A percentile compares a stretch with the other conserved stretches of the same genome.
Evolutionary conservation across 169 alveolate species (phyloP).

Genomic region (Cytauxzoon felis): DNA sequence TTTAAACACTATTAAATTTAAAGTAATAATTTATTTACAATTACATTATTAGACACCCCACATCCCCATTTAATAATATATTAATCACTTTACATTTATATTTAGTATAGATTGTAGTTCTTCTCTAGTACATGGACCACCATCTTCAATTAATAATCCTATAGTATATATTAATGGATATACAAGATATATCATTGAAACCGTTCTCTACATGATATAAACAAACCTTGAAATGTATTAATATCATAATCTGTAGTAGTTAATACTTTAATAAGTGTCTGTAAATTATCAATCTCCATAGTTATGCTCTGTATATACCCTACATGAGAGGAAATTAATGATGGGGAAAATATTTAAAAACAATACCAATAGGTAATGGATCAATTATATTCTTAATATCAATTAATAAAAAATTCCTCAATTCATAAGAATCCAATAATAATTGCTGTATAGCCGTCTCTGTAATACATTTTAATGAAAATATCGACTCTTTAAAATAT

Average conservation of each 20-base stretch:
- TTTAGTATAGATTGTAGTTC: slow-evolving; percentile 39
- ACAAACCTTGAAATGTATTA: slow-evolving; percentile 34
- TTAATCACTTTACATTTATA: neutral
- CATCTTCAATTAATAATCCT: slow-evolving; percentile 46
- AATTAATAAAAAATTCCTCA: slow-evolving; percentile 47
- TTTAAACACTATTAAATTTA: slow-evolving; percentile 40
- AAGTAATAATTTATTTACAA: neutral
- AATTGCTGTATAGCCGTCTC: slow-evolving; percentile 66
- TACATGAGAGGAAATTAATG: too few relatives aligned
- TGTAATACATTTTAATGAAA: slow-evolving; percentile 54
- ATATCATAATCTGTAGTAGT: slow-evolving; percentile 6
- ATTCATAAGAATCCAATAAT: slow-evolving; percentile 61
- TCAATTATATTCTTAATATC: slow-evolving; percentile 13
- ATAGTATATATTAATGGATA: too few relatives aligned
- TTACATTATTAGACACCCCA: neutral
- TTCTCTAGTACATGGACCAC: slow-evolving; percentile 54
- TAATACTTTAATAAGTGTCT: slow-evolving; percentile 43
- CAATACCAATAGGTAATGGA: slow-evolving; percentile 39
- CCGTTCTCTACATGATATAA: neutral
- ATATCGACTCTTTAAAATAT: slow-evolving; percentile 58
- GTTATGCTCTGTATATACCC: slow-evolving; percentile 29
- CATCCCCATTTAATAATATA: neutral
- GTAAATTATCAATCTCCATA: slow-evolving; percentile 42
- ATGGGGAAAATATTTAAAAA: neutral
- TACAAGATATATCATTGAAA: too few relatives aligned